Base-by-base conservation (phyloP, 1,284 basidiomycete genomes). In the Cutaneotrichosporon sp. region DNA sequence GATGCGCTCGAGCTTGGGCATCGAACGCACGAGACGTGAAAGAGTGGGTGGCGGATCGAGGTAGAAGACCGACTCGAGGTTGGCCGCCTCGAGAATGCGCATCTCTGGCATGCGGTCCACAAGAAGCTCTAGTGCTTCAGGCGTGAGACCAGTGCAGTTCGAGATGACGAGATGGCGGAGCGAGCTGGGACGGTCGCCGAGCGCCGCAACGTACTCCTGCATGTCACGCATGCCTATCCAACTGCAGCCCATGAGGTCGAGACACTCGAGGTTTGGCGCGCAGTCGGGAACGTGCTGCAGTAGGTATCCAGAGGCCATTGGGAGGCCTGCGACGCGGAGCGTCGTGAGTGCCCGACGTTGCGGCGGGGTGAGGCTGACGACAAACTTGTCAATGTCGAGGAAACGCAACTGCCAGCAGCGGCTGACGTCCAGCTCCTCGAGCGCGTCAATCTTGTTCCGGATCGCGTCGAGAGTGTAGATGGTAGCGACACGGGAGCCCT, bases 81-180 rank as follows among this genome's bases (percentile, higher is more conserved):
- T 90, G 2, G 90, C 90, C 63, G 96, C 77, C 80, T 97, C 93
- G 42, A 97, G 81, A 60, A 87, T 85, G 73, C 90, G 88, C n/a
- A 97, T 83, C 57, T 83, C 76, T 0, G 93, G 92, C 8, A 93
- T 83, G 11, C 87, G 83, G 73, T 87, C 79, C 6, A 89, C 87
- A 30, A 97, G 82, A 71, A 89, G 86, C 7, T 86, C 83, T 72
- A 90, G 89, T 4, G 88, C 88, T 36, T 82, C 82, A 71, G 92
- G 88, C 0, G 90, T 91, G 64, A 97, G 82, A 58, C 88, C 80
- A 6, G 83, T 76, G 73, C 92, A 95, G n/a, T 81, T 83, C 4
- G 91, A 92, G 26, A 97, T 77, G 49, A 85, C 86, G 40, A 97
- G 82, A 75, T 93, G 91, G n/a, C 86, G 84, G 53, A 97, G 84